Percentiles rank a stretch among this genome's conserved stretches.
Evolutionary conservation across 371 early-diverging fungal species (phyloP).

Genomic region (Entomophthora muscae): DNA sequence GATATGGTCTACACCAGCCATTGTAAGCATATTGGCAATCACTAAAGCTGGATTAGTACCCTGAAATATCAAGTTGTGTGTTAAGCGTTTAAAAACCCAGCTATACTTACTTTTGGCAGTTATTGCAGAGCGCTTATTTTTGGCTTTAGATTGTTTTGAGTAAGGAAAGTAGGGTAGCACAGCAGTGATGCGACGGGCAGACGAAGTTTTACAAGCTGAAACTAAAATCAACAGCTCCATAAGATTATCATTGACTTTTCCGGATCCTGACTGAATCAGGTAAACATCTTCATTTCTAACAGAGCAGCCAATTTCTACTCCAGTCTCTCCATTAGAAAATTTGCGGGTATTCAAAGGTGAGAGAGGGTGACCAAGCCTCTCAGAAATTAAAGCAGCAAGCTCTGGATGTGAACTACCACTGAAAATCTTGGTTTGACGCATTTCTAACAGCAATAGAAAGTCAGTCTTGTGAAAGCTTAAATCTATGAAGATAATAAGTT

Average conservation of each 20-base stretch:
- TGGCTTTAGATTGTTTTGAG: slow-evolving; percentile 91
- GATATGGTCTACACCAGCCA: slow-evolving; percentile 92
- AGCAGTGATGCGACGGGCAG: slow-evolving; percentile 23
- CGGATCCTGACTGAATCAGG: slow-evolving; percentile 86
- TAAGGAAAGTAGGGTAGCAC: slow-evolving; percentile 94
- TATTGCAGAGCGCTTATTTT: slow-evolving; percentile 84
- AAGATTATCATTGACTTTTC: slow-evolving; percentile 79
- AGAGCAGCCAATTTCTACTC: slow-evolving; percentile 52
- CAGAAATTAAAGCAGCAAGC: slow-evolving; percentile 59
- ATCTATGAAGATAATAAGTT: too few species aligned
- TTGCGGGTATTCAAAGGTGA: slow-evolving; percentile 55
- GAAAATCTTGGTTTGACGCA: slow-evolving; percentile 82
- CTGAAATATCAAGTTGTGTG: background rate
- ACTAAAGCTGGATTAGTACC: slow-evolving; percentile 24
- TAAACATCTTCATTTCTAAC: slow-evolving; percentile 92
- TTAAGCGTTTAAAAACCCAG: background rate
- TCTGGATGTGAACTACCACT: slow-evolving; percentile 89
- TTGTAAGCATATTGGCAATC: slow-evolving; percentile 85
- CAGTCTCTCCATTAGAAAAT: slow-evolving; percentile 58
- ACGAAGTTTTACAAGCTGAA: slow-evolving; percentile 59
- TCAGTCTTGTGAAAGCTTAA: too few species aligned
- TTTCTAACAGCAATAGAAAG: too few species aligned
- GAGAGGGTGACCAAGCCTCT: slow-evolving; percentile 52
- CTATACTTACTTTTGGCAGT: slow-evolving; percentile 64
- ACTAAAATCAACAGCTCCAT: slow-evolving; percentile 95